Evolutionary conservation across 495 filamentous ascomycete species (phyloP).

Genomic region (Parachaetomium inaequale): DNA sequence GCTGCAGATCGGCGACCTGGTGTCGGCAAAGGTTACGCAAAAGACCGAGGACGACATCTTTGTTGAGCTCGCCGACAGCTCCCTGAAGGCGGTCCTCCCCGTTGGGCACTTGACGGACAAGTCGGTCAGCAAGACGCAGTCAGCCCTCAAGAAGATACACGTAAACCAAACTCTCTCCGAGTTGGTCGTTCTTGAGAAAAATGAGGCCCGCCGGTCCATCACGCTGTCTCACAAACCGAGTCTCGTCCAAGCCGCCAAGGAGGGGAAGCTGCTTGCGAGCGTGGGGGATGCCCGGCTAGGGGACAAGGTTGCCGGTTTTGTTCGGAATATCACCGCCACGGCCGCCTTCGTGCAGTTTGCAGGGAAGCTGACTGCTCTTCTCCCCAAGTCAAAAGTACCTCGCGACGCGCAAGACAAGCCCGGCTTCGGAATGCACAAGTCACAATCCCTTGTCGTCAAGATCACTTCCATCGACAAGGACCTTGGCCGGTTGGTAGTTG

Average conservation of each 20-base stretch:
- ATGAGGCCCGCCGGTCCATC: conserved; percentile 67
- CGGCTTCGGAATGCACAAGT: conserved; percentile 69
- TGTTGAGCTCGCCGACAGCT: conserved; percentile 66
- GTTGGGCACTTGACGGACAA: conserved; percentile 80
- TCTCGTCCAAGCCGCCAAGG: conserved; percentile 69
- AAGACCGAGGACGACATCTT: conserved; percentile 77
- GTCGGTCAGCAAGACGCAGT: conserved; percentile 65
- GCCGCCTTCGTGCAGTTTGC: conserved; percentile 81
- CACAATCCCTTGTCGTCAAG: conserved; percentile 65
- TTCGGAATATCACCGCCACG: conserved; percentile 73
- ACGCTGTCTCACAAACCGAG: conserved; percentile 74
- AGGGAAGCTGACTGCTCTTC: conserved; percentile 68
- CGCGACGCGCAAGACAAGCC: conserved; percentile 61
- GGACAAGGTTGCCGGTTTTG: conserved; percentile 69
- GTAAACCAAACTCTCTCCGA: conserved; percentile 77
- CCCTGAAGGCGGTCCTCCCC: conserved; percentile 69
- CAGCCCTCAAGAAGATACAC: conserved; percentile 70
- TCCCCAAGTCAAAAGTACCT: conserved; percentile 70
- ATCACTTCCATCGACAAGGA: conserved; percentile 65
- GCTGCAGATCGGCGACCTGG: conserved; percentile 64
- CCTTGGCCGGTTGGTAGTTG: conserved; percentile 38
- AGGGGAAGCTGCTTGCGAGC: conserved; percentile 57
- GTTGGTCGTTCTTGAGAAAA: conserved; percentile 78
- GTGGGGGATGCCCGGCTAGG: conserved; percentile 70
- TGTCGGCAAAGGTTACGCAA: conserved; percentile 75